Conservation (phyloP, 2,329 filamentous ascomycete species). For the Penicillium corylophilum region DNA sequence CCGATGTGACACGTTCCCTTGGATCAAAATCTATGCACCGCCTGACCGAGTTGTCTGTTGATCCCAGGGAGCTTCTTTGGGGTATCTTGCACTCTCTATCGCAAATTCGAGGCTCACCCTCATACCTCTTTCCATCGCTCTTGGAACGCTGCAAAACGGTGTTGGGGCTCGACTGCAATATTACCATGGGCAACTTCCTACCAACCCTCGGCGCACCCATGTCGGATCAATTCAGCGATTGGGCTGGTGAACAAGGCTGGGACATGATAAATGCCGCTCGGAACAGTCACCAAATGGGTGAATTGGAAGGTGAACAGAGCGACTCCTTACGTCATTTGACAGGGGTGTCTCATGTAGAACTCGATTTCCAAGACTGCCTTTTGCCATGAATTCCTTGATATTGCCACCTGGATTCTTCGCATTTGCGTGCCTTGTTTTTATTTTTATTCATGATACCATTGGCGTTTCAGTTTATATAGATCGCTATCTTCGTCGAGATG, state of each 20-base stretch:
- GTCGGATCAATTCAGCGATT: constrained; percentile 12
- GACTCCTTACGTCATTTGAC: constrained; percentile 6
- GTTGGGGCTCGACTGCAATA: constrained; percentile 31
- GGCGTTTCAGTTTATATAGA: constrained; percentile 13
- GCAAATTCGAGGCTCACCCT: constrained; percentile 40
- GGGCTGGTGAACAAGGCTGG: constrained; percentile 20
- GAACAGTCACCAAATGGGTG: constrained; percentile 3
- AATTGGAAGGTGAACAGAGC: constrained; percentile 6
- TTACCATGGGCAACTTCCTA: constrained; percentile 31
- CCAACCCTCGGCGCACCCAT: constrained; percentile 18
- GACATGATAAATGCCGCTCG: constrained; percentile 7
- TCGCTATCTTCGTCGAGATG: neutral
- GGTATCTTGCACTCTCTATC: constrained; percentile 39
- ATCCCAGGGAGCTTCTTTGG: constrained; percentile 39
- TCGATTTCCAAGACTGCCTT: constrained; percentile 9
- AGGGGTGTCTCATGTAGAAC: neutral
- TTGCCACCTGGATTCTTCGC: neutral
- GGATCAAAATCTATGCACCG: constrained; percentile 27
- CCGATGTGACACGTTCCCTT: constrained; percentile 35
- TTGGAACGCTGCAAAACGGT: constrained; percentile 33
- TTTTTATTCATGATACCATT: constrained; percentile 18
- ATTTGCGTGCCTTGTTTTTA: neutral
- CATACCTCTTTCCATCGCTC: constrained; percentile 36
- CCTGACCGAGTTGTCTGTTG: constrained; percentile 31
- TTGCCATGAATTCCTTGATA: constrained; percentile 1